phyloP scores from a whole-genome alignment of 2,329 filamentous ascomycete species.

The Cylindrodendrum hubeiense region DNA sequence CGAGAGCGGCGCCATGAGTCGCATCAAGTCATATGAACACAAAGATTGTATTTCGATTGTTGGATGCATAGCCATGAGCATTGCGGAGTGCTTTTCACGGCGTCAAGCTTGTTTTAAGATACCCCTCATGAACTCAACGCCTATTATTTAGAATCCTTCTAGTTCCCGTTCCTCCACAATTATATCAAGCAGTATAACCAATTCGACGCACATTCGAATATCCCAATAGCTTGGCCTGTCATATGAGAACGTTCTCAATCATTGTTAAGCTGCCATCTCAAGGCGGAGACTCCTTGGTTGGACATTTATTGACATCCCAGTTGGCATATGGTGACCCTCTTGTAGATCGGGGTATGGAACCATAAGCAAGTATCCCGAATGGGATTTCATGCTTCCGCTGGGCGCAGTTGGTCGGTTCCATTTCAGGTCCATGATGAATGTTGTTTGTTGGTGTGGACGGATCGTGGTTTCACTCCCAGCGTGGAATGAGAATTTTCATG shows the following conservation, averaged over 20 bases:
- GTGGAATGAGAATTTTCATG: background rate
- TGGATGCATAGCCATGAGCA: slow-evolving; percentile 16
- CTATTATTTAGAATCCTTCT: slow-evolving; percentile 11
- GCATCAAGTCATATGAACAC: background rate
- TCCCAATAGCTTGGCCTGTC: background rate
- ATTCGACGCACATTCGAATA: background rate
- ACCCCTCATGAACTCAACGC: slow-evolving; percentile 39
- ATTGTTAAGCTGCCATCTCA: background rate
- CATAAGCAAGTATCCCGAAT: background rate
- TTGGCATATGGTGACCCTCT: background rate
- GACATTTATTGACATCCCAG: background rate
- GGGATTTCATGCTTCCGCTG: background rate
- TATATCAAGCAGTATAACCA: background rate
- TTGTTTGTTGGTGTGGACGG: background rate
- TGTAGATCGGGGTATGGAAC: background rate
- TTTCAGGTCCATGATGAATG: background rate
- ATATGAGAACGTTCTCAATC: background rate
- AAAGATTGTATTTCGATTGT: background rate
- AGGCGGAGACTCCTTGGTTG: background rate
- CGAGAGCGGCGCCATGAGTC: slow-evolving; percentile 50
- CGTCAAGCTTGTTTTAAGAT: slow-evolving; percentile 39
- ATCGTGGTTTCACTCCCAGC: background rate
- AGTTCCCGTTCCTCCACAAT: background rate
- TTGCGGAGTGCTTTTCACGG: slow-evolving; percentile 18
- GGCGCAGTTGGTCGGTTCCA: background rate